Evolutionary conservation across 495 filamentous ascomycete species (phyloP).

Genomic region (Daldinia loculata): DNA sequence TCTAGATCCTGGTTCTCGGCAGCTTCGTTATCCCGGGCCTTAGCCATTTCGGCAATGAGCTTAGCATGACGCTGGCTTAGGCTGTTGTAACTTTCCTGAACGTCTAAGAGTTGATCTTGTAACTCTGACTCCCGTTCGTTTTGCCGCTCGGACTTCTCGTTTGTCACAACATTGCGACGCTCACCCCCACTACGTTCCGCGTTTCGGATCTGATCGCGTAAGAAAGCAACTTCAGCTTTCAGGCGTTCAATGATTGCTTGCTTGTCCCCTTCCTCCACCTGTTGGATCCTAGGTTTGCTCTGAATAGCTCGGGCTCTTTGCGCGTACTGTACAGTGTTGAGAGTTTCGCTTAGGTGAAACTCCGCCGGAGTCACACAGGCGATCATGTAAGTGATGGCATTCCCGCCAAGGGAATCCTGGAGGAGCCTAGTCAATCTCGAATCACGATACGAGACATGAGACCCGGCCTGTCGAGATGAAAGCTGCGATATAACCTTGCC

Average conservation of each 20-base stretch:
- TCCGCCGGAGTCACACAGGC: constrained; percentile 97
- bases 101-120: constrained; percentile 91
- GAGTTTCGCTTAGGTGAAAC: constrained; percentile 96
- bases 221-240: constrained; percentile 90
- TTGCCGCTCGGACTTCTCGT: constrained; percentile 80
- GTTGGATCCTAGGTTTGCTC: constrained; percentile 96
- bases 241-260: constrained; percentile 93
- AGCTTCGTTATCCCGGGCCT: constrained; percentile 74
- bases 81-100: constrained; percentile 93
- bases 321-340: constrained; percentile 97
- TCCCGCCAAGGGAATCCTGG: constrained; percentile 97
- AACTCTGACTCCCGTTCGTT: constrained; percentile 88
- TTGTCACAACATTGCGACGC: constrained; percentile 65
- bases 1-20: constrained; percentile 59
- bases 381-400: constrained; percentile 99
- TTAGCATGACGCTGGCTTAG: constrained; percentile 92
- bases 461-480: constrained; percentile 84
- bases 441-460: constrained; percentile 97
- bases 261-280: constrained; percentile 93
- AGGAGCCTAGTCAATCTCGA: constrained; percentile 94
- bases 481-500: constrained; percentile 99
- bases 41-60: constrained; percentile 92
- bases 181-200: constrained; percentile 66
- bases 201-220: constrained; percentile 90
- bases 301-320: constrained; percentile 96